phyloP scores from a whole-genome alignment of 371 early-diverging fungal species.

The Mortierella sp. region DNA sequence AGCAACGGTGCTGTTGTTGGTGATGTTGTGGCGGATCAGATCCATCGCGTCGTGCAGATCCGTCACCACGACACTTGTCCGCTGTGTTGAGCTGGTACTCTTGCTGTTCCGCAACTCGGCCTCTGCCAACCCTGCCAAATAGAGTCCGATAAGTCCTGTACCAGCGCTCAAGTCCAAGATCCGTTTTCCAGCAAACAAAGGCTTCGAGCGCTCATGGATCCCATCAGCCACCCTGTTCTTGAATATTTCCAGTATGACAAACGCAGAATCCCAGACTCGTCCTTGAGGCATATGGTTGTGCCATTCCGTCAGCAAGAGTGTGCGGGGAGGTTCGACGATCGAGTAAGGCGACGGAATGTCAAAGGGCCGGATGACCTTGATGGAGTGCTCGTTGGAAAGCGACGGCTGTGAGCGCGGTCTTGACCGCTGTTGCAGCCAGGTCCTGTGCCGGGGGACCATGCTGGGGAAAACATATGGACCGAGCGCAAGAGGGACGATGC shows the following conservation, averaged over 20 bases:
- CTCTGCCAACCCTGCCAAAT: slow-evolving; percentile 61
- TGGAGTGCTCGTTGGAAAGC: not conserved
- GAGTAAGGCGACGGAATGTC: slow-evolving; percentile 39
- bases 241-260: slow-evolving; percentile 65
- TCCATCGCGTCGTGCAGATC: slow-evolving; percentile 68
- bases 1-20: slow-evolving; percentile 48
- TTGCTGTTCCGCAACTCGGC: slow-evolving; percentile 20
- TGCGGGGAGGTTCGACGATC: slow-evolving; percentile 11
- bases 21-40: slow-evolving; percentile 62
- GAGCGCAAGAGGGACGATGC: slow-evolving; percentile 61
- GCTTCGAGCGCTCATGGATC: slow-evolving; percentile 14
- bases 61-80: slow-evolving; percentile 58
- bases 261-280: slow-evolving; percentile 77
- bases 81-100: not conserved
- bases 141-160: slow-evolving; percentile 70
- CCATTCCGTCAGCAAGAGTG: slow-evolving; percentile 65
- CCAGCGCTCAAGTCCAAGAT: slow-evolving; percentile 73
- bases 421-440: not conserved
- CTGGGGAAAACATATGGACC: slow-evolving; percentile 59
- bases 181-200: slow-evolving; percentile 58
- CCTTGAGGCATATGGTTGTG: slow-evolving; percentile 73
- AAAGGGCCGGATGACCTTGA: slow-evolving; percentile 54
- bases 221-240: slow-evolving; percentile 45
- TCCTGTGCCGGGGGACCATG: not conserved
- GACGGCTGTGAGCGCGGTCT: not conserved